These are phyloP conservation scores for Colletotrichum spaethianum DNA, from an alignment of 2,329 filamentous ascomycete genomes.

Conservation along the genomic window DNA sequence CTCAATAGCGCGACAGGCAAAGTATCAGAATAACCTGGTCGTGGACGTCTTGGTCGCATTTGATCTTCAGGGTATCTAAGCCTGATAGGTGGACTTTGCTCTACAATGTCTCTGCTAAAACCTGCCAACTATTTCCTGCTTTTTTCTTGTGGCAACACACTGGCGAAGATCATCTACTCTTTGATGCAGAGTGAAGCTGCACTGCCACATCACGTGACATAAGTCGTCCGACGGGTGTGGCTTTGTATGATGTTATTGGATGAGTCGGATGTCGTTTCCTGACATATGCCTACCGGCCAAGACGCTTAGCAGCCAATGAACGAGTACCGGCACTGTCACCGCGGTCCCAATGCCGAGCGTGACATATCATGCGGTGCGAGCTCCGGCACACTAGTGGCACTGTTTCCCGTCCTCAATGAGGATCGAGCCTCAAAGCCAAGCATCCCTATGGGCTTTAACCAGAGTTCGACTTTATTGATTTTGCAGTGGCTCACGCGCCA, in stretches of 20 bases:
- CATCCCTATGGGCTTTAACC: not conserved
- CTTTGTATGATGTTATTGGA: not conserved
- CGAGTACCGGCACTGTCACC: not conserved
- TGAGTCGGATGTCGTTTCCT: not conserved
- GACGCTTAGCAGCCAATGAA: not conserved
- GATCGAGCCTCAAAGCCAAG: not conserved
- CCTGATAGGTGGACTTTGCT: not conserved
- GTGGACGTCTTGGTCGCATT: too few species aligned
- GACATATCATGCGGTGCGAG: not conserved
- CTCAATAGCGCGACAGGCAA: not conserved
- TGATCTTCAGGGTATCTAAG: not conserved
- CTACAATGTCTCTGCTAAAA: not conserved
- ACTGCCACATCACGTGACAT: not conserved
- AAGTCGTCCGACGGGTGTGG: not conserved
- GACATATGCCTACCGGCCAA: not conserved
- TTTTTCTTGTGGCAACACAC: not conserved
- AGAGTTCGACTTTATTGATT: not conserved
- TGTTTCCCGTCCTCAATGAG: not conserved
- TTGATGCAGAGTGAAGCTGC: not conserved
- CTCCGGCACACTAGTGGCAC: not conserved
- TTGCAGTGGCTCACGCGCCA: slow-evolving; percentile 16
- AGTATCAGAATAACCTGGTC: not conserved
- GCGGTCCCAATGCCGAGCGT: too few species aligned
- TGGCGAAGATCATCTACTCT: not conserved
- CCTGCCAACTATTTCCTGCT: not conserved